phyloP scores from a whole-genome alignment of 2,329 filamentous ascomycete genomes.

The Tolypocladium cylindrosporum region DNA sequence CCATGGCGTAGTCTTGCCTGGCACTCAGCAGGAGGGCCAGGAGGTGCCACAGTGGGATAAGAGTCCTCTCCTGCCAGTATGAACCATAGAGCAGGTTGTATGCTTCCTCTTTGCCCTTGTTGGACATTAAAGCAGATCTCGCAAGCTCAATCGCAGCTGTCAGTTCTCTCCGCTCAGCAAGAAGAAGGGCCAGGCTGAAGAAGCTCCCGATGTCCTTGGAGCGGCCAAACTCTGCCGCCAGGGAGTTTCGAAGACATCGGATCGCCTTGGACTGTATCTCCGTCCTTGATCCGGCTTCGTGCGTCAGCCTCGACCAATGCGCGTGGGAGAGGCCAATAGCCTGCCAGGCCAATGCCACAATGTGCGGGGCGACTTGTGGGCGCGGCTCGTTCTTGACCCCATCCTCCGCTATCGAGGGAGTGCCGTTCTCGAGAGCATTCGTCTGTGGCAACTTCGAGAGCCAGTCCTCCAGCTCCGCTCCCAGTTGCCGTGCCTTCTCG shows the following conservation, averaged over 20 bases:
- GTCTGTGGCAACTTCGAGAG: conserved; percentile 47
- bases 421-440: conserved; percentile 14
- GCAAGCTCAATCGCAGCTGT: conserved; percentile 71
- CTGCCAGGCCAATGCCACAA: conserved; percentile 65
- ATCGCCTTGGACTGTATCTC: conserved; percentile 72
- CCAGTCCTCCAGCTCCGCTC: conserved; percentile 63
- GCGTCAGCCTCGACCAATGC: conserved; percentile 77
- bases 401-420: conserved; percentile 17
- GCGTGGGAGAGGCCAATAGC: conserved; percentile 79
- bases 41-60: conserved; percentile 84
- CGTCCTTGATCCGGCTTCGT: conserved; percentile 59
- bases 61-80: conserved; percentile 52
- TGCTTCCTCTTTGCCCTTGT: conserved; percentile 35
- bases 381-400: conserved; percentile 22
- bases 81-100: conserved; percentile 34
- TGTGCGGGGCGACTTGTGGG: conserved; percentile 42
- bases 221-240: conserved; percentile 56
- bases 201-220: conserved; percentile 64
- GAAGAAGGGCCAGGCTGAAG: conserved; percentile 73
- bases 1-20: conserved; percentile 73
- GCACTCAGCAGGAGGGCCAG: conserved; percentile 78
- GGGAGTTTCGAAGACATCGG: conserved; percentile 60
- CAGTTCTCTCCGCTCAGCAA: conserved; percentile 79
- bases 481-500: conserved; percentile 68
- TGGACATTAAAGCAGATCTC: conserved; percentile 62